Evolutionary conservation across 2,329 filamentous ascomycete genomes (phyloP), one percentile per base, ranked within the genome.

Genomic region (Grosmannia clavigera): DNA sequence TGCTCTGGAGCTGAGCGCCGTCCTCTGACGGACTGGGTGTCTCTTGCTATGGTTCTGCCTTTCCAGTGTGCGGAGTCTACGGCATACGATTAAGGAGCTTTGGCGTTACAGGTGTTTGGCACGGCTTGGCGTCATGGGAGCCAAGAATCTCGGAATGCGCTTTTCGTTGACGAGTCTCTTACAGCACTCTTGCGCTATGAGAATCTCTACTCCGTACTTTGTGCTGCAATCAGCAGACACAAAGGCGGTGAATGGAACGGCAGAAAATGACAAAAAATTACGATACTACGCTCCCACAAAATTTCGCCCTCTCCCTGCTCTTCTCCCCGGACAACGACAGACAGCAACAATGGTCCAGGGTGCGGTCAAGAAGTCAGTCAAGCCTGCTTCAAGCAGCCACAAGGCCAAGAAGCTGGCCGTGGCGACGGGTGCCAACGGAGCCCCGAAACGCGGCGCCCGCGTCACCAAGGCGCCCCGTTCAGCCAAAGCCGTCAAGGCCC

Each of bases 291-390:
- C 12, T 9, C 2, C 40, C 9, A 1, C 9, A 48, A 50, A 50
- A 51, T 27, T n/a, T 31, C 4, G 22, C 1, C 48, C 5, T 16
- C 12, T 43, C n/a, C 35, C 33, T 3, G 4, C 27, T 16, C 50
- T 10, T 31, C 31, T 16, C 52, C 7, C 31, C 25, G 3, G 16
- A 2, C 19, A 19, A n/a, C 12, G 5, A 16, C 52, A n/a, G 19
- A 46, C 35, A 19, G 25, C 38, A 22, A 16, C 27, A 50, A 83
- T 84, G 81, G 79, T 76, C 2, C 81, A 84, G 71, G 81, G 81
- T 65, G 69, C 73, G 6, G 67, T 80, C 55, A 83, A 82, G 66
- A 78, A 76, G 61, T 69, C 74, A 40, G 69, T 73, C 48, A 71
- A 75, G 61, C 70, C 75, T 25, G 58, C 51, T 4, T 58, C 56